Evolutionary conservation across 2,329 filamentous ascomycete genomes (phyloP).

Genomic region (Didymella sp.): DNA sequence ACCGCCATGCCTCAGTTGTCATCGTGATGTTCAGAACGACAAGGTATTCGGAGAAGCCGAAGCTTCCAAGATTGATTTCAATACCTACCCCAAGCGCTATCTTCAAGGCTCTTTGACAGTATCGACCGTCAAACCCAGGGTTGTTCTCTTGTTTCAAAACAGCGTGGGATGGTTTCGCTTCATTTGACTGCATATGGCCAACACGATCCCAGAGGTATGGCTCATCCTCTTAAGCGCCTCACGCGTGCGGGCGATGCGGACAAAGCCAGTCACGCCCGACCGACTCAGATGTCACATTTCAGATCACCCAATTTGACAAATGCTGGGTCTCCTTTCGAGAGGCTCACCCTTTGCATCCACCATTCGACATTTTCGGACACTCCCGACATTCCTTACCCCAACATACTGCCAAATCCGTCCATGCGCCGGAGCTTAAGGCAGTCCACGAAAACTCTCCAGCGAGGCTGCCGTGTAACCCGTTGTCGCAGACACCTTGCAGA

Average conservation of each 20-base stretch:
- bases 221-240: slow-evolving; percentile 7
- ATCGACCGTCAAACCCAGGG: not conserved
- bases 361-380: not conserved
- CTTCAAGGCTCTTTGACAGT: not conserved
- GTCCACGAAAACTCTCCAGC: slow-evolving; percentile 8
- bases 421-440: not conserved
- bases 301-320: not conserved
- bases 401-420: not conserved
- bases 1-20: not conserved
- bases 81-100: not conserved
- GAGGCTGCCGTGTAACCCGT: slow-evolving; percentile 18
- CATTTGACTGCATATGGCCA: slow-evolving; percentile 9
- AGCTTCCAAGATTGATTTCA: not conserved
- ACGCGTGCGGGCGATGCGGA: slow-evolving; percentile 10
- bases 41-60: not conserved
- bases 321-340: not conserved
- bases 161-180: slow-evolving; percentile 1
- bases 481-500: slow-evolving; percentile 17
- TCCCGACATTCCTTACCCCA: slow-evolving; percentile 6
- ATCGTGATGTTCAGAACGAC: not conserved
- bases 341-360: not conserved
- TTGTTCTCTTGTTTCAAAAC: not conserved
- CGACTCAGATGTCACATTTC: slow-evolving; percentile 4
- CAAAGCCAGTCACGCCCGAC: slow-evolving; percentile 11
- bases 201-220: slow-evolving; percentile 1